Conservation (phyloP, 257 asterid species). For the Solanum sejunctum region DNA sequence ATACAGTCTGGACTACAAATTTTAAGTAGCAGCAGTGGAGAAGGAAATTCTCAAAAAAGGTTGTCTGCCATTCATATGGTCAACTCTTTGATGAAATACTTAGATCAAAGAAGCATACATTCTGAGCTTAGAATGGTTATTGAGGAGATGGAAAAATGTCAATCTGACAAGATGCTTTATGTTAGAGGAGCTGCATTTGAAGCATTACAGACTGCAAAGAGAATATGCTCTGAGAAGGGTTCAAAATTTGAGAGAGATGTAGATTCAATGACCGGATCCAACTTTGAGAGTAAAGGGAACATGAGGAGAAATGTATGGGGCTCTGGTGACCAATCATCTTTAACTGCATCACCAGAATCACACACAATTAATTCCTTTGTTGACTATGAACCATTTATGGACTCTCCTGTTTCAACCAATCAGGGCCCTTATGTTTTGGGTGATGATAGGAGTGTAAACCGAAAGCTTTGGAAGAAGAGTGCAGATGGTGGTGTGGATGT, state of each 20-base stretch:
- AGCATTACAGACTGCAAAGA: slow-evolving; percentile 64
- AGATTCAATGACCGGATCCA: slow-evolving; percentile 39
- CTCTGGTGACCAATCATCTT: slow-evolving; percentile 45
- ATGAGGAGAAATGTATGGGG: slow-evolving; percentile 20
- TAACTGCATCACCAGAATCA: slow-evolving; percentile 72
- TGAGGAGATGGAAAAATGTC: slow-evolving; percentile 79
- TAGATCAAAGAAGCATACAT: slow-evolving; percentile 66
- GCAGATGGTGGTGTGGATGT: slow-evolving; percentile 48
- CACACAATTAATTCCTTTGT: slow-evolving; percentile 51
- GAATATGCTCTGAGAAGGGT: slow-evolving; percentile 36
- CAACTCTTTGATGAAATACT: slow-evolving; percentile 58
- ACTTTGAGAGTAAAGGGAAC: slow-evolving; percentile 30
- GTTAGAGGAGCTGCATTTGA: slow-evolving; percentile 91
- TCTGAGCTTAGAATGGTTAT: slow-evolving; percentile 61
- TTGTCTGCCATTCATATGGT: slow-evolving; percentile 84
- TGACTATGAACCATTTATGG: slow-evolving; percentile 34
- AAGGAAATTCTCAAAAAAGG: slow-evolving; percentile 69
- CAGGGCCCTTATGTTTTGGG: slow-evolving; percentile 19
- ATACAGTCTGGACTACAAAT: slow-evolving; percentile 50
- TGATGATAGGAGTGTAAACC: slow-evolving; percentile 48
- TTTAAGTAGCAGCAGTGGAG: slow-evolving; percentile 42
- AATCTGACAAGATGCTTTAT: slow-evolving; percentile 65
- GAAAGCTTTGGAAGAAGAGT: slow-evolving; percentile 62
- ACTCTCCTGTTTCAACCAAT: slow-evolving; percentile 56
- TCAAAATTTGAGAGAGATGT: slow-evolving; percentile 35